Base-by-base conservation (phyloP, 108 stramenopile species). In the Fragilaria crotonensis region DNA sequence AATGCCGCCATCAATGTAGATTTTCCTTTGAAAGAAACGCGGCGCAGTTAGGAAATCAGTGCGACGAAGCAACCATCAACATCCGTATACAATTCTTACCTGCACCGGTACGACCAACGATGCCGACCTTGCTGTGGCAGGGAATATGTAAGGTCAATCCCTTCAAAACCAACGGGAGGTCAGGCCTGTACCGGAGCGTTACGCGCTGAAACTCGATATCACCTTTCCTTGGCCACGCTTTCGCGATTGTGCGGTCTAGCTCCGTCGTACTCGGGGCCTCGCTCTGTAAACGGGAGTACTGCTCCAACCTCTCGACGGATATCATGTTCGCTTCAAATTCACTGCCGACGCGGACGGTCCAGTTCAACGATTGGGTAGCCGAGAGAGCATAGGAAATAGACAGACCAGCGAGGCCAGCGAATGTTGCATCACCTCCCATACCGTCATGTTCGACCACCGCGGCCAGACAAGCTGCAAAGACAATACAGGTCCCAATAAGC, bases 251-350 rank as follows among this genome's bases (percentile, higher is more conserved):
- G 26, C 56, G 57, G 48, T 81, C 80, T 21, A 11, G 22, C 2
- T 54, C 47, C 11, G 58, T 70, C 41, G 48, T 30, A 22, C 63
- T 62, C 18, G 71, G 60, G 29, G 79, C 85, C 45, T 83, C 81
- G 25, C 72, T 64, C 22, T 52, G 48, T 30, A 80, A 56, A 21
- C 64, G 65, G 62, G 62, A 84, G 33, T 83, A 80, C 60, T 90
- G 69, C 11, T 84, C 62, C 23, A 90, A 63, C 48, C 95, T 62
- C 59, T 94, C 89, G 3, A 90, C 89, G 25, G 84, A 73, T 9
- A 91, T 78, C 79, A 94, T 87, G 54, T 89, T 77, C 22, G 88
- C 89, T 65, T 96, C 96, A 1, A 88, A 59, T 64, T 96, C 93
- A 51, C 70, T 69, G 9, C 75, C 79, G 83, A 90, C 87, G 54